phyloP scores from a whole-genome alignment of 2,329 filamentous ascomycete genomes.

The Drechslera avenae region DNA sequence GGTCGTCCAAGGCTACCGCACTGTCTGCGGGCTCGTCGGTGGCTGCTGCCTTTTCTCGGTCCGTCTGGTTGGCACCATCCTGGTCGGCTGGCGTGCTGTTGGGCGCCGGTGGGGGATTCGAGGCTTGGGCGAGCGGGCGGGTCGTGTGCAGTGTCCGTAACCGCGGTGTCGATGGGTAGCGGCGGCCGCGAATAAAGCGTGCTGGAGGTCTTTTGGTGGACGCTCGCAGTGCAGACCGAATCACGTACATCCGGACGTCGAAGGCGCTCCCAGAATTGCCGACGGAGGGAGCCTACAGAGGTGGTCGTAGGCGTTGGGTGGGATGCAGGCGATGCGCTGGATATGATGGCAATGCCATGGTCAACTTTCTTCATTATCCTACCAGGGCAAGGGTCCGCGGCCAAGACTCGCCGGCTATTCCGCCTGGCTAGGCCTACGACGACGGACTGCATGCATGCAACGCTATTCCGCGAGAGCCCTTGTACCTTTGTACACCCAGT shows the following conservation, averaged over 20 bases:
- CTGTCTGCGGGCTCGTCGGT: constrained; percentile 29
- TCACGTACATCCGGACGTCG: constrained; percentile 49
- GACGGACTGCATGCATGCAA: background rate
- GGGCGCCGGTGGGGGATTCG: constrained; percentile 36
- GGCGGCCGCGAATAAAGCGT: constrained; percentile 45
- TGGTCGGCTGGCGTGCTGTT: constrained; percentile 36
- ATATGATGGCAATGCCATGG: constrained; percentile 20
- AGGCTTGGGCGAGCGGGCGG: constrained; percentile 30
- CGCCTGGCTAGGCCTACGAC: constrained; percentile 1
- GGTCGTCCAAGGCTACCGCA: constrained; percentile 35
- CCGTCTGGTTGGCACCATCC: constrained; percentile 29
- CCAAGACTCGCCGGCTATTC: constrained; percentile 14
- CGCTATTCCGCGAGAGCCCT: no score
- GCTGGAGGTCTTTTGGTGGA: constrained; percentile 46
- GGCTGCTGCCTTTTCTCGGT: constrained; percentile 22
- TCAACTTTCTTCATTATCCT: constrained; percentile 27
- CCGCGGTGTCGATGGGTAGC: constrained; percentile 38
- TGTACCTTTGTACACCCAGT: background rate
- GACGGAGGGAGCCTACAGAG: constrained; percentile 26
- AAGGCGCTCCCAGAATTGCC: constrained; percentile 22
- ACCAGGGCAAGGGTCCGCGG: constrained; percentile 18
- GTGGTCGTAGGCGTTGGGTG: constrained; percentile 15
- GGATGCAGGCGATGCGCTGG: constrained; percentile 24
- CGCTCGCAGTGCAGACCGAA: constrained; percentile 50
- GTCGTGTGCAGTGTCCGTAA: constrained; percentile 45